phyloP scores from a whole-genome alignment of 768 basidiomycete species.

The Leccinum truebloodii region DNA sequence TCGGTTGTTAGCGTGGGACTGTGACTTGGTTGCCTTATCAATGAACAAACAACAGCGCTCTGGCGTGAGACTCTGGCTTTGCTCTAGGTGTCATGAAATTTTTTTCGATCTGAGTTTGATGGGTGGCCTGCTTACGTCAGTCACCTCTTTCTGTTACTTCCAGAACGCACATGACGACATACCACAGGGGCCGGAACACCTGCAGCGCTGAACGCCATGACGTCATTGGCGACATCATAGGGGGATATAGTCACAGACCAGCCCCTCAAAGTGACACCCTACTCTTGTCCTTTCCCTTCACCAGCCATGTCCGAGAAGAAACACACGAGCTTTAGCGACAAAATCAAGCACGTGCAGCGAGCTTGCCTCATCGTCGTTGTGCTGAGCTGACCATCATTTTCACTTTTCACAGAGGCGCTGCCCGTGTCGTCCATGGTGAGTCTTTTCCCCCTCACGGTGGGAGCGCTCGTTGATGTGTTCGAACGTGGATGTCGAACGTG shows the following conservation, averaged over 20 bases:
- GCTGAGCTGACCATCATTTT: neutral
- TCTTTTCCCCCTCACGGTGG: neutral
- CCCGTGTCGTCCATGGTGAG: constrained; percentile 38
- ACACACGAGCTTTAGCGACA: constrained; percentile 12
- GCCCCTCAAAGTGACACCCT: fast-evolving
- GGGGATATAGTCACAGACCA: neutral
- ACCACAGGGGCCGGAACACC: constrained; percentile 7
- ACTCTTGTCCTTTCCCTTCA: neutral
- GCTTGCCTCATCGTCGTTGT: neutral
- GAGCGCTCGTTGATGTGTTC: constrained; percentile 3
- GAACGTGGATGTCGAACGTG: no score
- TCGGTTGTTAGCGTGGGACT: no score
- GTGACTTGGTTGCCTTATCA: neutral
- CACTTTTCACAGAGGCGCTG: constrained; percentile 33
- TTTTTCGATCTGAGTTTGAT: neutral
- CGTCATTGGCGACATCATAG: constrained; percentile 14
- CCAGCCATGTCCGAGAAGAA: no score
- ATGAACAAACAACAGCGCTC: neutral
- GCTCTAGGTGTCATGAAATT: no score
- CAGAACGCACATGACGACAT: constrained; percentile 20
- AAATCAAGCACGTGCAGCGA: constrained; percentile 10
- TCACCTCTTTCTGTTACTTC: neutral
- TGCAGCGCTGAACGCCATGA: constrained; percentile 12
- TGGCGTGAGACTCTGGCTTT: neutral
- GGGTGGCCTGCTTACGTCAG: neutral